Conservation (phyloP, 768 basidiomycete species). For the Solioccasus polychromus region DNA sequence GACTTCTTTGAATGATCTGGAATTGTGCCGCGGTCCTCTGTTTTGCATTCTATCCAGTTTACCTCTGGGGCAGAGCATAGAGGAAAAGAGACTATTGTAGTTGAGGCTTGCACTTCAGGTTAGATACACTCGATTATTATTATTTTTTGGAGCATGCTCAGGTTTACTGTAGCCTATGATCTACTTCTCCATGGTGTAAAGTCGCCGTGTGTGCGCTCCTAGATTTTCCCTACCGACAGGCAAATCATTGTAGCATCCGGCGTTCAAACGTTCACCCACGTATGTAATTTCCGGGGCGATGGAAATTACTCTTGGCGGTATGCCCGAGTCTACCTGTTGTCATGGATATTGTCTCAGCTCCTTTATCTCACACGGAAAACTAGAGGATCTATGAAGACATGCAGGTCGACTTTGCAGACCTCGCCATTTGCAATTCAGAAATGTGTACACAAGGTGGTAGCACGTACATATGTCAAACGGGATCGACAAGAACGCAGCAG, state of each 20-base stretch:
- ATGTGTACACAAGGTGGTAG: conserved; percentile 3
- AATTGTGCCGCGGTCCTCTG: conserved; percentile 48
- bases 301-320: conserved; percentile 16
- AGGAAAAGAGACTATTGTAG: conserved; percentile 63
- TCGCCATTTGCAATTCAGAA: conserved; percentile 22
- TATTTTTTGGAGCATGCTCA: conserved; percentile 4
- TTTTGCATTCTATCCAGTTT: conserved; percentile 53
- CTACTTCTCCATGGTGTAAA: conserved; percentile 28
- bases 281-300: conserved; percentile 22
- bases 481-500: conserved; percentile 22
- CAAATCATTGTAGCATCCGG: conserved; percentile 17
- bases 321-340: neutral
- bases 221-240: neutral
- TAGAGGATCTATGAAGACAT: conserved; percentile 26
- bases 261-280: conserved; percentile 30
- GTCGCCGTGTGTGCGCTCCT: conserved; percentile 24
- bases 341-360: neutral
- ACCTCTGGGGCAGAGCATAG: conserved; percentile 41
- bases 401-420: conserved; percentile 26
- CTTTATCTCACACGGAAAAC: neutral
- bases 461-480: conserved; percentile 10
- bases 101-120: conserved; percentile 66
- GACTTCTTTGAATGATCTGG: conserved; percentile 25
- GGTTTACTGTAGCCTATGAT: conserved; percentile 32
- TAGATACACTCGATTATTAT: neutral